Base-by-base conservation (phyloP, 2,329 filamentous ascomycete species). In the Pseudocercospora eumusae region DNA sequence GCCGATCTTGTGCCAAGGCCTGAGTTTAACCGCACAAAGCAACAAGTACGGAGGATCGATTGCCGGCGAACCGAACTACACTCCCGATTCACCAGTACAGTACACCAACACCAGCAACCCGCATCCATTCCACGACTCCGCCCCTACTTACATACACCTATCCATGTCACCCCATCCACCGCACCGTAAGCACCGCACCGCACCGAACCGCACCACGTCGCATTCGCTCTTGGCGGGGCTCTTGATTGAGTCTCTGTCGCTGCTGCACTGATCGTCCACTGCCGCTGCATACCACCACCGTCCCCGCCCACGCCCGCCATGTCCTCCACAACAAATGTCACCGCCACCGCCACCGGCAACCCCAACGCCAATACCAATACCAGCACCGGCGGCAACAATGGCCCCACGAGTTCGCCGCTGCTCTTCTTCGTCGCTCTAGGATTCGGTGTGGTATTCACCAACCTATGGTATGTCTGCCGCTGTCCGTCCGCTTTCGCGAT, bases 371-470 rank as follows among this genome's bases (percentile, higher is more conserved):
- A 23, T 9, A 44, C 53, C 31, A 55, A 45, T 9, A 44, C 53
- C 31, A 55, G 40, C 15, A 77, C 56, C 56, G 57, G 60, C n/a
- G 55, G 58, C 11, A 77, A 75, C 44, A 60, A 62, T 61, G 77
- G 79, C 33, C 84, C 84, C 36, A 89, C 86, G 49, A 90, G 84
- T 74, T 92, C 89, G 40, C 90, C 90, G 42, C 77, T 95, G 60
- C 81, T 95, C 5, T 98, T 98, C 80, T 97, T 98, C 75, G 92
- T 98, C 60, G 93, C 95, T 15, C 82, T 99, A 28, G 95, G 95
- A 4, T 98, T 99, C 72, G 95, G 95, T 70, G 95, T 99, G 20
- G 95, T 99, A 49, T 99, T 99, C 74, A 99, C 95, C 56, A 99
- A 99, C 77, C 81, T 99, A 77, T 99, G 95, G 95, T 98, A 62